Percentiles rank a stretch among this genome's conserved stretches.
These are phyloP conservation scores for Pseudogymnoascus sp. DNA, from an alignment of 2,329 filamentous ascomycete species.

Conservation along the genomic window DNA sequence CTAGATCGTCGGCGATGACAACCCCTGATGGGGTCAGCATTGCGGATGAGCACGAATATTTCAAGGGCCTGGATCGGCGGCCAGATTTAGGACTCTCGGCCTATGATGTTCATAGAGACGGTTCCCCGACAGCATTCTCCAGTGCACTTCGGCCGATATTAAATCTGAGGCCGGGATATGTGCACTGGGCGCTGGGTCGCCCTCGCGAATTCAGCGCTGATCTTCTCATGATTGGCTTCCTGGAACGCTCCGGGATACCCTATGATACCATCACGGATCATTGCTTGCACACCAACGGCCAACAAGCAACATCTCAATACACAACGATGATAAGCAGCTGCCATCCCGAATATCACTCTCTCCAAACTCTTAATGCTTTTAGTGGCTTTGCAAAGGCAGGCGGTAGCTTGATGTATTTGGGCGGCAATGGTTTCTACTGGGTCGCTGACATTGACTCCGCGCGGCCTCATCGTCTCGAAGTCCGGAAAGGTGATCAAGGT, in stretches of 20 bases:
- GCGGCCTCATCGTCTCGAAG: slow-evolving; percentile 29
- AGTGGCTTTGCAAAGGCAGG: slow-evolving; percentile 25
- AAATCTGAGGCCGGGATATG: slow-evolving; percentile 32
- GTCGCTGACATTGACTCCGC: slow-evolving; percentile 20
- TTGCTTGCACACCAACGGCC: slow-evolving; percentile 26
- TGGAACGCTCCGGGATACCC: slow-evolving; percentile 26
- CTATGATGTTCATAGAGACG: slow-evolving; percentile 34
- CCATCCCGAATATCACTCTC: slow-evolving; percentile 31
- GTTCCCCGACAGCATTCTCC: slow-evolving; percentile 29
- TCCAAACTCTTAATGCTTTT: slow-evolving; percentile 25
- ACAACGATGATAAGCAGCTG: slow-evolving; percentile 26
- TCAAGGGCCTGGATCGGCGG: slow-evolving; percentile 25
- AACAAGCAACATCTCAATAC: slow-evolving; percentile 18
- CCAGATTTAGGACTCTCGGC: slow-evolving; percentile 31
- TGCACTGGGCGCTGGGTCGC: slow-evolving; percentile 30
- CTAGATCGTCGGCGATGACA: slow-evolving; percentile 21
- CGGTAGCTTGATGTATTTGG: slow-evolving; percentile 32
- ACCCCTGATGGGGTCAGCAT: slow-evolving; percentile 21
- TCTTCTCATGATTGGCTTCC: slow-evolving; percentile 29
- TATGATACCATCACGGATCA: slow-evolving; percentile 35
- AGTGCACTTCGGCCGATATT: slow-evolving; percentile 31
- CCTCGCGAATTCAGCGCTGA: slow-evolving; percentile 33
- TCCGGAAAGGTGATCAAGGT: slow-evolving; percentile 30
- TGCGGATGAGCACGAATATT: slow-evolving; percentile 14
- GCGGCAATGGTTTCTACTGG: slow-evolving; percentile 35